Evolutionary conservation across 1,284 basidiomycete species (phyloP).

Genomic region (Pseudozyma sp.): DNA sequence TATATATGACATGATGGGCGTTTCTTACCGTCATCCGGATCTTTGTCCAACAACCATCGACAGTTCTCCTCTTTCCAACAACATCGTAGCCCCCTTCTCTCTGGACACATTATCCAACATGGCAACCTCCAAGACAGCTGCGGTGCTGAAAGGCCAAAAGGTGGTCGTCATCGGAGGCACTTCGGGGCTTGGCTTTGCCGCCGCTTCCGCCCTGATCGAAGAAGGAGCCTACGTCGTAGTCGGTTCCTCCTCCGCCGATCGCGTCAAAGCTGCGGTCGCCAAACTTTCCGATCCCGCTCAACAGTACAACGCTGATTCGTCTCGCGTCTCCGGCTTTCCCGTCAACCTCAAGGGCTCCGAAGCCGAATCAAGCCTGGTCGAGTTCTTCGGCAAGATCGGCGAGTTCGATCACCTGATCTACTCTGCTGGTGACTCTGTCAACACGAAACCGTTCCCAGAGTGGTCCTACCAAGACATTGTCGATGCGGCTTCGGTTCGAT

Average conservation of each 20-base stretch:
- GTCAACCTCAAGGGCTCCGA: slow-evolving; percentile 35
- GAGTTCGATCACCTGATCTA: slow-evolving; percentile 45
- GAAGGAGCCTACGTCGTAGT: slow-evolving; percentile 48
- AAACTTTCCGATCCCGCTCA: slow-evolving; percentile 24
- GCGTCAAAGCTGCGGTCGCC: slow-evolving; percentile 25
- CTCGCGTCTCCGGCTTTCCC: slow-evolving; percentile 27
- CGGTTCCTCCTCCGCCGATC: slow-evolving; percentile 17
- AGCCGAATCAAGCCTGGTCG: slow-evolving; percentile 15
- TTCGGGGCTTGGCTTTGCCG: slow-evolving; percentile 48
- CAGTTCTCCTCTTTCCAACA: background rate
- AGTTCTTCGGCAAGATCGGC: slow-evolving; percentile 40
- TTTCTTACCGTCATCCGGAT: too few relatives aligned
- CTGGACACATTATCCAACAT: background rate
- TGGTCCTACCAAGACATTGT: slow-evolving; percentile 31
- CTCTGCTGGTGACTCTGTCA: slow-evolving; percentile 40
- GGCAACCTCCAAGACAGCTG: slow-evolving; percentile 19
- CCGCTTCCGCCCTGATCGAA: slow-evolving; percentile 46
- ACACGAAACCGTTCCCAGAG: slow-evolving; percentile 15
- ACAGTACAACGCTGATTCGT: slow-evolving; percentile 48
- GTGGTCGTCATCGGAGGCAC: slow-evolving; percentile 50
- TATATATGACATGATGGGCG: too few relatives aligned
- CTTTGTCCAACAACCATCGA: too few relatives aligned
- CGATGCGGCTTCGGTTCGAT: slow-evolving; percentile 21
- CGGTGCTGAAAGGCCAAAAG: slow-evolving; percentile 19
- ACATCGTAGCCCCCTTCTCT: background rate